A percentile compares a stretch with the other conserved stretches of the same genome.
These are phyloP conservation scores for Daldinia sp. DNA, from an alignment of 2,329 filamentous ascomycete genomes.

Conservation along the genomic window DNA sequence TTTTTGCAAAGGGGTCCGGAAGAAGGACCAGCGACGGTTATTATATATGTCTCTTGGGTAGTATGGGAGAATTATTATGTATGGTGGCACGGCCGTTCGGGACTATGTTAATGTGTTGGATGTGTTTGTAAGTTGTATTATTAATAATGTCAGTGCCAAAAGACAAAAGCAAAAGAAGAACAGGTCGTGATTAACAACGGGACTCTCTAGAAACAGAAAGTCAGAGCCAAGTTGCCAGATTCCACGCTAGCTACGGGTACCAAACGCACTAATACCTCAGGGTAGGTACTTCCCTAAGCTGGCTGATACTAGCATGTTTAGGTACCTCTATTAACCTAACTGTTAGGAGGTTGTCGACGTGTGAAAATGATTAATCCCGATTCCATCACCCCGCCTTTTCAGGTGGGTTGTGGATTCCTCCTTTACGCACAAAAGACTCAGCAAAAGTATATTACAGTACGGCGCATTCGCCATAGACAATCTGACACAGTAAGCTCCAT, in stretches of 20 bases:
- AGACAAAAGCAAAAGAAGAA: too few species aligned
- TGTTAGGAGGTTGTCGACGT: background rate
- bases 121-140: conserved; percentile 20
- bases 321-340: too few species aligned
- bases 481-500: conserved; percentile 1
- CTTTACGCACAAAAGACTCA: conserved; percentile 25
- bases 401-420: too few species aligned
- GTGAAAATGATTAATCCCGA: background rate
- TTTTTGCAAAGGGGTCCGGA: background rate
- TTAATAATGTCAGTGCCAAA: conserved; percentile 19
- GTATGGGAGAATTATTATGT: background rate
- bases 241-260: background rate
- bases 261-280: background rate
- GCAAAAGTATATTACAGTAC: conserved; percentile 37
- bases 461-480: conserved; percentile 29
- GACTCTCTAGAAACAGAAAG: background rate
- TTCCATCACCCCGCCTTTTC: conserved; percentile 2
- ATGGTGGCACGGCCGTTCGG: background rate
- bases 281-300: conserved; percentile 1
- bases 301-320: background rate
- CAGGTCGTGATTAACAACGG: conserved; percentile 10
- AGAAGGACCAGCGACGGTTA: background rate
- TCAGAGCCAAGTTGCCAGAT: background rate
- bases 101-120: background rate
- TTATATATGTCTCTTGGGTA: conserved; percentile 5